phyloP scores from a whole-genome alignment of 257 asterid genomes.

The Scutellaria minor region DNA sequence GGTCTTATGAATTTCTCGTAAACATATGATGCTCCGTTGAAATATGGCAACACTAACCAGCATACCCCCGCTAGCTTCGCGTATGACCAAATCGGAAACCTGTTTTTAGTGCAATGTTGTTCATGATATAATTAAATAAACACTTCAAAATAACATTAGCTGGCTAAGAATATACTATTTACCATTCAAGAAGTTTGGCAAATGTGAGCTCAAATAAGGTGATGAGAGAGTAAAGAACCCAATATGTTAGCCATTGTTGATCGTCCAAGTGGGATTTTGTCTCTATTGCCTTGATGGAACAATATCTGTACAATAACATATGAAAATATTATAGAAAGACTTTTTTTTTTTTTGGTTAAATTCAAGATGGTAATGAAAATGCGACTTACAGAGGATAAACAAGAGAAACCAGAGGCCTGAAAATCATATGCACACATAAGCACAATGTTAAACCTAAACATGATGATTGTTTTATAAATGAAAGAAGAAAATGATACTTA shows the following conservation, averaged over 20 bases:
- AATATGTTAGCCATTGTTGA: constrained; percentile 93
- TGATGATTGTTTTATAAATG: neutral
- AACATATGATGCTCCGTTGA: constrained; percentile 89
- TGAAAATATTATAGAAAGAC: no score
- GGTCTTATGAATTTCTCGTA: constrained; percentile 82
- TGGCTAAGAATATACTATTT: neutral
- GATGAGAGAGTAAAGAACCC: constrained; percentile 91
- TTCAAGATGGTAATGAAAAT: neutral
- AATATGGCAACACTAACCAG: constrained; percentile 90
- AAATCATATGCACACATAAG: constrained; percentile 20
- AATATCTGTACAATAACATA: constrained; percentile 50
- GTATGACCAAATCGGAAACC: constrained; percentile 91
- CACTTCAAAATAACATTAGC: no score
- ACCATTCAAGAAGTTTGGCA: constrained; percentile 74
- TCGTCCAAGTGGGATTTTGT: constrained; percentile 73
- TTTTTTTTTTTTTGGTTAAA: neutral
- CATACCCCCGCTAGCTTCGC: constrained; percentile 68
- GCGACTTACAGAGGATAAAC: constrained; percentile 86
- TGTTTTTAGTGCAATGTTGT: constrained; percentile 32
- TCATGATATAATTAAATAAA: no score
- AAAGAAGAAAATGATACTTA: constrained; percentile 42
- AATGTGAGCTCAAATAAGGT: constrained; percentile 88
- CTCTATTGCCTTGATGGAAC: constrained; percentile 86
- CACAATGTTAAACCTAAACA: neutral
- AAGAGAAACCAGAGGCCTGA: constrained; percentile 91